Conservation (phyloP, 371 early-diverging fungal species). For the Cokeromyces recurvatus region DNA sequence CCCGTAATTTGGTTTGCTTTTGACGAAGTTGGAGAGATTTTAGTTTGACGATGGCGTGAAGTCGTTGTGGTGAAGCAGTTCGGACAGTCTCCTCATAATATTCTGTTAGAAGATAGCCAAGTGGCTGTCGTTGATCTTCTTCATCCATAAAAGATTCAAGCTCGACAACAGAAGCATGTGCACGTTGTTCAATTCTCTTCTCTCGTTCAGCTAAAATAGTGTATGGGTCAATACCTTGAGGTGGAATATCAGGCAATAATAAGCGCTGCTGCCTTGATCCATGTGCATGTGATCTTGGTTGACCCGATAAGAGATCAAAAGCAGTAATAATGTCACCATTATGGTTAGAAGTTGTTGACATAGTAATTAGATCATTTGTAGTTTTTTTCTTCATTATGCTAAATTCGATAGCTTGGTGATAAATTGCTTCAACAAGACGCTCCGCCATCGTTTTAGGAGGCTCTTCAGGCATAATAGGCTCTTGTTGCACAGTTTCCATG, state of each 20-base stretch:
- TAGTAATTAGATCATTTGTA: too few species aligned
- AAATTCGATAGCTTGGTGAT: slow-evolving; percentile 31
- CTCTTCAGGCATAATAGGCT: slow-evolving; percentile 1
- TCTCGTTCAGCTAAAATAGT: slow-evolving; percentile 41
- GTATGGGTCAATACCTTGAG: slow-evolving; percentile 73
- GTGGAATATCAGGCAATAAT: slow-evolving; percentile 71
- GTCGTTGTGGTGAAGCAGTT: slow-evolving; percentile 20
- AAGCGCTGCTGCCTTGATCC: slow-evolving; percentile 67
- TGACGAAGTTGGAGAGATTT: slow-evolving; percentile 72
- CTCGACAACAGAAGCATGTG: slow-evolving; percentile 4
- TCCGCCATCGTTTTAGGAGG: slow-evolving; percentile 33
- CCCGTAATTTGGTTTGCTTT: slow-evolving; percentile 76
- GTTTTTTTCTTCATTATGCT: slow-evolving; percentile 10
- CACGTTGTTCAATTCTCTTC: slow-evolving; percentile 18
- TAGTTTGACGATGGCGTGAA: slow-evolving; percentile 79
- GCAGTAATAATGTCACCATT: slow-evolving; percentile 1
- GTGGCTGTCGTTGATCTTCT: slow-evolving; percentile 15
- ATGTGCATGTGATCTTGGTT: slow-evolving; percentile 51
- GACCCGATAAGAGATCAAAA: slow-evolving; percentile 23
- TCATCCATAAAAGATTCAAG: slow-evolving; percentile 12
- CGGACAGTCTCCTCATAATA: slow-evolving; percentile 35
- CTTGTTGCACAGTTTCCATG: background rate
- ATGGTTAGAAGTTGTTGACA: background rate
- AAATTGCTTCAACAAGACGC: slow-evolving; percentile 36
- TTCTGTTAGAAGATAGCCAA: slow-evolving; percentile 23